Evolutionary conservation across 805 yeast genomes (phyloP), one percentile per base, ranked within the genome.

Genomic region (Ogataea salicorniae): DNA sequence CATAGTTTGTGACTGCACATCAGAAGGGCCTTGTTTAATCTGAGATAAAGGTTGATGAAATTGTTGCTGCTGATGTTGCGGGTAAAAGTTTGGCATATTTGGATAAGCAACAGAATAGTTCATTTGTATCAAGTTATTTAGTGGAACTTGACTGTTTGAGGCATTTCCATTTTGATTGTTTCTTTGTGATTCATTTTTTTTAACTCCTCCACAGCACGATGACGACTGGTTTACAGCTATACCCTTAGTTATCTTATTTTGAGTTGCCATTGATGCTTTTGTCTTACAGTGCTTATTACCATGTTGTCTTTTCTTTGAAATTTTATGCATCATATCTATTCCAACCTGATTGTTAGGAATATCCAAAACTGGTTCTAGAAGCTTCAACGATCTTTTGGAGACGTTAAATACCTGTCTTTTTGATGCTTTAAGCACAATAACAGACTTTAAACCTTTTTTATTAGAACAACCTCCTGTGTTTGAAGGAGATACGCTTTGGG

Each of bases 331-430:
- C 31, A 64, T 46, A 16, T 64, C 64, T 16, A 60, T 52, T 0
- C 69, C 69, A 11, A 58, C 68, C 47, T 62, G 50, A 42, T 58
- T 62, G 41, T 60, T 63, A 14, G 69, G 67, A 20, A 63, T 58
- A 20, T 65, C 68, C 29, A 50, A 48, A 3, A 68, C 68, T 3
- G 72, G 71, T 14, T 62, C 66, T 33, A 68, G 45, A 29, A 68
- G 49, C 18, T 56, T 56, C 22, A 68, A 44, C 1, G 72, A 66
- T 1, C 65, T 63, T 41, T 61, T 66, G 5, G 67, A 54, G 31
- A 67, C 72, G 45, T 66, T 66, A 48, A 50, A 68, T n/a, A 69
- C 62, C 45, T 66, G 68, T 44, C 68, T 57, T 45, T 60, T 65
- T 14, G 68, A 53, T 7, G 70, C 71, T 43, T 59, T 60, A 5